Percentiles rank a stretch among this genome's conserved stretches.
These are phyloP conservation scores for Fusarium abutilonis DNA, from an alignment of 2,329 filamentous ascomycete genomes.

Conservation along the genomic window DNA sequence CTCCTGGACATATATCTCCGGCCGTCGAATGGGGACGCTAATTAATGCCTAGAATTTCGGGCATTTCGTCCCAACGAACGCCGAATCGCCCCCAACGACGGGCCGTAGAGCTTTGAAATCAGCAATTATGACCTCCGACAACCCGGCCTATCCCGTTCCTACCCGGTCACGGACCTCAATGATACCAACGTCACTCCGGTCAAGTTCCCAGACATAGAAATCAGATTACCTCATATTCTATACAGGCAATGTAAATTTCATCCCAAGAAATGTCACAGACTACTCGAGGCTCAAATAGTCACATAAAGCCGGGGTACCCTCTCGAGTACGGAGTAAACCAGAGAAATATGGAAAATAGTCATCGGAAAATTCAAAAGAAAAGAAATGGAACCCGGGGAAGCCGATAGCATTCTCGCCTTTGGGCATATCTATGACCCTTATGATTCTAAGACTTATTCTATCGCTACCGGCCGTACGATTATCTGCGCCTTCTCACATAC, in stretches of 20 bases:
- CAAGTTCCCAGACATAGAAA: too few relatives aligned
- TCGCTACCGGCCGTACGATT: constrained; percentile 40
- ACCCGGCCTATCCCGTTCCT: constrained; percentile 40
- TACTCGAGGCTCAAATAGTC: too few relatives aligned
- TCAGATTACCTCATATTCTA: too few relatives aligned
- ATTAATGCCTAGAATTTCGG: constrained; percentile 27
- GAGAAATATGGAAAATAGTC: too few relatives aligned
- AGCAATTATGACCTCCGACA: constrained; percentile 14
- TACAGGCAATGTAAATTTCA: too few relatives aligned
- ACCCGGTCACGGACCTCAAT: constrained; percentile 37
- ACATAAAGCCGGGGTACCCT: too few relatives aligned
- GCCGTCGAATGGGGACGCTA: not conserved
- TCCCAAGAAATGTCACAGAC: too few relatives aligned
- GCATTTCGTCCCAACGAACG: constrained; percentile 36
- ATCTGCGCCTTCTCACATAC: constrained; percentile 50
- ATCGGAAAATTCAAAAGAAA: too few relatives aligned
- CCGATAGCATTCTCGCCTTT: too few relatives aligned
- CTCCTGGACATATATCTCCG: constrained; percentile 44
- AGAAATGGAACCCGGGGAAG: too few relatives aligned
- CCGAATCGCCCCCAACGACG: constrained; percentile 29
- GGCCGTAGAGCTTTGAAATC: constrained; percentile 5
- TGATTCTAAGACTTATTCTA: constrained; percentile 6
- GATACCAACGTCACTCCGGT: constrained; percentile 34
- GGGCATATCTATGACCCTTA: too few relatives aligned
- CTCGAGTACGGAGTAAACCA: too few relatives aligned